phyloP scores from a whole-genome alignment of 768 basidiomycete genomes.

The Mycena rosella region DNA sequence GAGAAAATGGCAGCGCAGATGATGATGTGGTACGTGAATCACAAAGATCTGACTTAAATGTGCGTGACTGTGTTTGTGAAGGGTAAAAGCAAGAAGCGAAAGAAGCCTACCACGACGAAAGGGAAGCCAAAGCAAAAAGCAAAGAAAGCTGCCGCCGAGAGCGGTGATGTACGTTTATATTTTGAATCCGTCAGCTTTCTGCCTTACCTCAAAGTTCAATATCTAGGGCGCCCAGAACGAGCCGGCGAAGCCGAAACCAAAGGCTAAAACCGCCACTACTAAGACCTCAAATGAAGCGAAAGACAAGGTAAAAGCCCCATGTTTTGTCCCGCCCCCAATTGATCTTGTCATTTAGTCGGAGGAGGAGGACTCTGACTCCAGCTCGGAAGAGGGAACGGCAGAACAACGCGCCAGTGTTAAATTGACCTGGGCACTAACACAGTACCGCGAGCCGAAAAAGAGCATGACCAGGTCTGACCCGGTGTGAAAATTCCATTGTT shows the following conservation, averaged over 20 bases:
- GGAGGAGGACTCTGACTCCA: background rate
- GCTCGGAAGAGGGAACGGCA: constrained; percentile 4
- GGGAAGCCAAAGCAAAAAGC: background rate
- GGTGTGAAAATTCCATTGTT: constrained; percentile 16
- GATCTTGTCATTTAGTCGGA: constrained; percentile 6
- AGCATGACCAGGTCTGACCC: background rate
- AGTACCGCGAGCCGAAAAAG: constrained; percentile 10
- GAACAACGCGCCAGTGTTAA: constrained; percentile 14
- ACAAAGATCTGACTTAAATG: background rate
- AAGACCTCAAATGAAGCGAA: background rate
- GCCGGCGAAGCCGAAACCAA: background rate
- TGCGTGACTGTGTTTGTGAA: constrained; percentile 4
- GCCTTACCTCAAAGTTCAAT: background rate
- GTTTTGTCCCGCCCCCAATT: background rate
- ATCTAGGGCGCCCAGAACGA: background rate
- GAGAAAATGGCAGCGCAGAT: constrained; percentile 4
- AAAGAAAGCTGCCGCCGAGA: background rate
- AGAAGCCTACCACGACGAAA: background rate
- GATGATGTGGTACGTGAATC: constrained; percentile 1
- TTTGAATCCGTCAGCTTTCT: background rate
- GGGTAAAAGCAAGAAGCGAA: constrained; percentile 2
- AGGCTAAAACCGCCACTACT: constrained; percentile 5
- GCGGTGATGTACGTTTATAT: constrained; percentile 13
- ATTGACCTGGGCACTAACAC: constrained; percentile 13
- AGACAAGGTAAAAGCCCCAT: background rate